A percentile compares a stretch with the other conserved stretches of the same genome.
phyloP scores from a whole-genome alignment of 192 early-diverging fungal species.

The Backusella tarrabulga region DNA sequence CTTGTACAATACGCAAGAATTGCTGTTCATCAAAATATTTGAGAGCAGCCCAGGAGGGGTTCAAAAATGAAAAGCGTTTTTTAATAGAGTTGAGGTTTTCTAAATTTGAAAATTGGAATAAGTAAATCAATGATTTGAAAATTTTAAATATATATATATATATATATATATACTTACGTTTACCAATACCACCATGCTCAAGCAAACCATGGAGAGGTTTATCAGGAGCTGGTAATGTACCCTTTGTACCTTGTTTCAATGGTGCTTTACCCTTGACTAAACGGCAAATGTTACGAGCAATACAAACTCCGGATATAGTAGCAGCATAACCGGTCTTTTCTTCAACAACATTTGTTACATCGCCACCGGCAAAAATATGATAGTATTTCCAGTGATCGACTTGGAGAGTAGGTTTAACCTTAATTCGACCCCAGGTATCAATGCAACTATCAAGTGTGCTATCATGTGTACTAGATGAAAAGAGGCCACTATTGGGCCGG shows the following conservation, averaged over 20 bases:
- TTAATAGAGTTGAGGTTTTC: constrained; percentile 29
- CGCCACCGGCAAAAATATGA: constrained; percentile 45
- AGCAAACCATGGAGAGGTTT: constrained; percentile 35
- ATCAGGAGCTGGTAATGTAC: constrained; percentile 31
- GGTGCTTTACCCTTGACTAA: constrained; percentile 36
- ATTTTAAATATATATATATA: neutral
- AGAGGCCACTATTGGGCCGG: constrained; percentile 24
- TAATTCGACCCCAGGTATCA: constrained; percentile 33
- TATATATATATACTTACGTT: constrained; percentile 27
- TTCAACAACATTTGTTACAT: constrained; percentile 44
- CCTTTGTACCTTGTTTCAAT: constrained; percentile 33
- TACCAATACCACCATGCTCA: constrained; percentile 35
- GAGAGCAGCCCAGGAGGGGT: constrained; percentile 38
- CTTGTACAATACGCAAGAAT: constrained; percentile 34
- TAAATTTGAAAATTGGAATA: constrained; percentile 7
- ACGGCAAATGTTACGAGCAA: constrained; percentile 41
- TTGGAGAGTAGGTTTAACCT: constrained; percentile 42
- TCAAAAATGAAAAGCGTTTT: constrained; percentile 35
- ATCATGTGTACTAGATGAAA: constrained; percentile 4
- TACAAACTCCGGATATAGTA: constrained; percentile 37
- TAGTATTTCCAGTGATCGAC: constrained; percentile 30
- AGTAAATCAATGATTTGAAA: neutral
- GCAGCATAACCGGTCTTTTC: constrained; percentile 45
- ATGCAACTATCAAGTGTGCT: constrained; percentile 18
- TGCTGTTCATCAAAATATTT: constrained; percentile 40